Conservation (phyloP, 306 rosid species). For the Prunus armeniaca region DNA sequence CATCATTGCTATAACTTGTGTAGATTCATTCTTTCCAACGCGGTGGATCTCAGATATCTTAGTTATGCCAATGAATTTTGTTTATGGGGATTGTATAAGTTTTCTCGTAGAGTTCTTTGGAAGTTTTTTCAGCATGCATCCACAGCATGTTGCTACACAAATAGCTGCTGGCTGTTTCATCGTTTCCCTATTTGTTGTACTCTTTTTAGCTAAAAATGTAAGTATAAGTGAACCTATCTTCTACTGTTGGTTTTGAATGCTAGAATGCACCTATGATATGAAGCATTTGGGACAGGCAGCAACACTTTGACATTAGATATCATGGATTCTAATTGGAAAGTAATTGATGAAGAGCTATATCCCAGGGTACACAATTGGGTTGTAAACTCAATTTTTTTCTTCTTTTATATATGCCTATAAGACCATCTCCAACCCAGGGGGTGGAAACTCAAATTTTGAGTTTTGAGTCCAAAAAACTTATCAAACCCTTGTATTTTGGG, state of each 20-base stretch:
- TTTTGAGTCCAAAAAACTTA: no score
- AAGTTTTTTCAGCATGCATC: conserved; percentile 26
- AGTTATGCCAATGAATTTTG: not conserved
- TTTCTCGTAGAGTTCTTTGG: not conserved
- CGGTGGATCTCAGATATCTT: not conserved
- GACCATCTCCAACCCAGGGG: no score
- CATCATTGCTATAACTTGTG: not conserved
- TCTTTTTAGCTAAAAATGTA: conserved; percentile 59
- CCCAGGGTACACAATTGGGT: no score
- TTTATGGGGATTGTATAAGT: not conserved
- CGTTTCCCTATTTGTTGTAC: conserved; percentile 45
- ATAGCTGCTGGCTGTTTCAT: conserved; percentile 68
- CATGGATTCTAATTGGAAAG: not conserved
- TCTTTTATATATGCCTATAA: not conserved
- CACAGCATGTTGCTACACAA: conserved; percentile 53
- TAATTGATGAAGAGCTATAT: no score
- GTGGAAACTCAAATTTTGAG: no score
- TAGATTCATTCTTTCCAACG: conserved; percentile 10
- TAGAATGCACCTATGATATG: not conserved
- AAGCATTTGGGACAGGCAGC: not conserved
- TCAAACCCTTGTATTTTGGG: no score
- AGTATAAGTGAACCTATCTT: conserved; percentile 10
- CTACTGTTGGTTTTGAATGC: not conserved
- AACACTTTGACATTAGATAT: not conserved
- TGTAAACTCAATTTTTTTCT: not conserved